Evolutionary conservation across 2,329 filamentous ascomycete species (phyloP).

Genomic region (Colletotrichum lindemuthianum): DNA sequence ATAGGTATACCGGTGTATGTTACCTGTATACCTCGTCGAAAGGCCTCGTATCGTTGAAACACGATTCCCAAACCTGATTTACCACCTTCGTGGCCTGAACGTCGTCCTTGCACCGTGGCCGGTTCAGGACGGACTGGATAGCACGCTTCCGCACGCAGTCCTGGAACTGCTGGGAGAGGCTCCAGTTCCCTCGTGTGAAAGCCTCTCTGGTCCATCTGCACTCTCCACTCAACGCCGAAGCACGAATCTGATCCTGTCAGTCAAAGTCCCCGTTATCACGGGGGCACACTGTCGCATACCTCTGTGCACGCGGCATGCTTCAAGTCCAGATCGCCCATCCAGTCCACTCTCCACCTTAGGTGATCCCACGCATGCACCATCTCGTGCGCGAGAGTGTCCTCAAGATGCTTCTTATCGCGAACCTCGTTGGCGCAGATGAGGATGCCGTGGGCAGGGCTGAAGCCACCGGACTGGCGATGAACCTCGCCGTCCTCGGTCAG

Average conservation of each 20-base stretch:
- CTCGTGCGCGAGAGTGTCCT: conserved; percentile 95
- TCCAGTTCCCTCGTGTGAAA: conserved; percentile 86
- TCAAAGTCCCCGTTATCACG: background rate
- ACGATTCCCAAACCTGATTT: conserved; percentile 99
- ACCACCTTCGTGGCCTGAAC: conserved; percentile 88
- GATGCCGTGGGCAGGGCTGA: conserved; percentile 87
- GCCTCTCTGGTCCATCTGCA: conserved; percentile 91
- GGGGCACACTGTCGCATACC: conserved; percentile 57
- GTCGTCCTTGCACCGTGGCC: conserved; percentile 85
- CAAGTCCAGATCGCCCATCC: conserved; percentile 74
- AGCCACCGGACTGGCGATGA: conserved; percentile 79
- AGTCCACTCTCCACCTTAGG: conserved; percentile 89
- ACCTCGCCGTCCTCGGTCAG: conserved; percentile 67
- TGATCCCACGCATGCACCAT: conserved; percentile 99
- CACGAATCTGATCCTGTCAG: conserved; percentile 75
- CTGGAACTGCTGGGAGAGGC: conserved; percentile 91
- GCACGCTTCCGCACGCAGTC: conserved; percentile 88
- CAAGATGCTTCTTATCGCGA: conserved; percentile 80
- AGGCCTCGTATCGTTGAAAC: conserved; percentile 91
- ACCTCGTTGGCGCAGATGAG: conserved; percentile 93
- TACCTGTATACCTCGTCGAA: conserved; percentile 96
- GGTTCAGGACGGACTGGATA: conserved; percentile 78
- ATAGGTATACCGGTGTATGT: conserved; percentile 31
- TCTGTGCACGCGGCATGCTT: conserved; percentile 94
- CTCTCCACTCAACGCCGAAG: conserved; percentile 91